Evolutionary conservation across 306 rosid species (phyloP), one percentile per base, ranked within the genome.

Genomic region (Trichosanthes truncata): DNA sequence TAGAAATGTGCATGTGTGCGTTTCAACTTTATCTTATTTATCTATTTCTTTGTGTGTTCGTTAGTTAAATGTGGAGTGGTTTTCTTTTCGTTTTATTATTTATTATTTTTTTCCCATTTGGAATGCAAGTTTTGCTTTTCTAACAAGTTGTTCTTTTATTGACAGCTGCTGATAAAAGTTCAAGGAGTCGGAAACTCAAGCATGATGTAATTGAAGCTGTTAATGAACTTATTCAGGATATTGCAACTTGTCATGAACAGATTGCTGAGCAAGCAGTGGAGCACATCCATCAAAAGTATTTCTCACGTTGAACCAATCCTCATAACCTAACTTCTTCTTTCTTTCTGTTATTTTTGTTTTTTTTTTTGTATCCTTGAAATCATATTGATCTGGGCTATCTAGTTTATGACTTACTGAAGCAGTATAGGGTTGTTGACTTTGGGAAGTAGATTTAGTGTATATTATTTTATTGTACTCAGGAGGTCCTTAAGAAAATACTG

Each of bases 201-300:
- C 99, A 93, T 79, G 99, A 93, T 89, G 98, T 93, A 81, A 96
- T 96, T 87, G 98, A 96, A 90, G 97, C 97, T 21, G 93, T 96
- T 52, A 96, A 96, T 82, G 98, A 93, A 84, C 99, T 96, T 68
- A 96, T 96, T 83, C 96, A 87, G 87, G 99, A 93, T 82, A 88
- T 96, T 81, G 72, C 85, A 79, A 89, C 96, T 73, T 96, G 98
- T 87, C 88, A 91, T 73, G 99, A 96, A 63, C 93, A 89, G 84
- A 96, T 96, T 83, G 96, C 98, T 14, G 99, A 96, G 88, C 99
- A 96, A 83, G 99, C 99, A 83, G 96, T 96, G 20, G 99, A 96
- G 85, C 99, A 91, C 88, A 96, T 96, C 84, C 99, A 96, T 90
- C 99, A 96, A 40, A 96, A 96, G 99, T 96, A 87, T 51, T 23